Conservation (phyloP, 129 eudicot genomes). For the Pittosporum tobira region DNA sequence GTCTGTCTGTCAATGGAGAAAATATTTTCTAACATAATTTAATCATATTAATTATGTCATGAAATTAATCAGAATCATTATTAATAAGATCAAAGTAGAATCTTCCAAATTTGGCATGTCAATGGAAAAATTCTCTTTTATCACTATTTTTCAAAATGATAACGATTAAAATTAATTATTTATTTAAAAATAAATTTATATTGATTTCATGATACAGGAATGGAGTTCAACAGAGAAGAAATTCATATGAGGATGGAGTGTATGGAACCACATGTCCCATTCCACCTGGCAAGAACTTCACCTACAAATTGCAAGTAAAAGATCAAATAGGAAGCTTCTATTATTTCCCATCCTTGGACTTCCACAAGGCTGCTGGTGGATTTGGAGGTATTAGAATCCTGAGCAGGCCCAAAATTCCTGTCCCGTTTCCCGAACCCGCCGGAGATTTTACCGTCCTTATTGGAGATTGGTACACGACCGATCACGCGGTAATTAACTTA, state of each 20-base stretch:
- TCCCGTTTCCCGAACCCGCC: conserved; percentile 69
- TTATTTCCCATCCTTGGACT: conserved; percentile 71
- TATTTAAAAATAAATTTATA: too few species aligned
- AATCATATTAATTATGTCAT: too few species aligned
- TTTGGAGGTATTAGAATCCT: conserved; percentile 73
- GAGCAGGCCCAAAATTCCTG: conserved; percentile 68
- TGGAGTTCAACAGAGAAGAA: conserved; percentile 77
- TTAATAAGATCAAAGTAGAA: too few species aligned
- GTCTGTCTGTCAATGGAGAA: too few species aligned
- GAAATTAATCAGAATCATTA: too few species aligned
- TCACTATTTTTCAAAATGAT: too few species aligned
- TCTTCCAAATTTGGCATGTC: too few species aligned
- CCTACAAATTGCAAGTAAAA: conserved; percentile 69
- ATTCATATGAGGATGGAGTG: conserved; percentile 82
- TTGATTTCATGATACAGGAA: conserved; percentile 33
- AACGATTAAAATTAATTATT: too few species aligned
- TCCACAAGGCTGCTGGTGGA: conserved; percentile 95
- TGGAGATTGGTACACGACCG: conserved; percentile 76
- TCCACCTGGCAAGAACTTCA: conserved; percentile 81
- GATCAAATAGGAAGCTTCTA: conserved; percentile 90
- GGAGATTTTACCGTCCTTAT: conserved; percentile 62
- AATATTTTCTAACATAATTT: too few species aligned
- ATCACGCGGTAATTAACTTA: conserved; percentile 49
- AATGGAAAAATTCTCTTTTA: too few species aligned
- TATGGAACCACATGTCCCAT: conserved; percentile 87